A percentile compares a stretch with the other conserved stretches of the same genome.
Evolutionary conservation across 148 eudicot species (phyloP).

Genomic region (Hydrangea macrophylla): DNA sequence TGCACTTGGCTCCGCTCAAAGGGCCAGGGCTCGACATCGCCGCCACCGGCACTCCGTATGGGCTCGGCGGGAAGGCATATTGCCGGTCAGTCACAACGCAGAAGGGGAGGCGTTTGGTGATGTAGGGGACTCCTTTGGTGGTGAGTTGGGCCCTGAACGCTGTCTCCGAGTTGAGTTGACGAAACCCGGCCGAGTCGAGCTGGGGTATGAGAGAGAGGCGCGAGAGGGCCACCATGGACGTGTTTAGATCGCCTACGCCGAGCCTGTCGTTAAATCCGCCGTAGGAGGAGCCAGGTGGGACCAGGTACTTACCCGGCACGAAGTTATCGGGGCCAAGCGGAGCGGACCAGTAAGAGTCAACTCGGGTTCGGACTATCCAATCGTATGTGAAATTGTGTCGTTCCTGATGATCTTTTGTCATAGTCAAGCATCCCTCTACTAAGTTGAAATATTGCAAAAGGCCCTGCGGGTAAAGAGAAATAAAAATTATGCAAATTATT

Average conservation of each 20-base stretch:
- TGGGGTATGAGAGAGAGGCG: conserved; percentile 71
- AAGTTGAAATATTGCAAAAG: conserved; percentile 82
- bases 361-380: conserved; percentile 94
- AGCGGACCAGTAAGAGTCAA: conserved; percentile 81
- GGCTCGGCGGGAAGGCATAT: conserved; percentile 55
- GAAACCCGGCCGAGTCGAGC: conserved; percentile 51
- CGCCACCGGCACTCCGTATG: conserved; percentile 75
- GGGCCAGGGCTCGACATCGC: conserved; percentile 75
- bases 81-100: conserved; percentile 75
- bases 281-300: conserved; percentile 75
- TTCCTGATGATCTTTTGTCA: conserved; percentile 58
- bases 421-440: conserved; percentile 79
- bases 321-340: conserved; percentile 57
- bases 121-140: conserved; percentile 32
- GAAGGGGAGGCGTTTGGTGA: conserved; percentile 47
- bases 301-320: conserved; percentile 55
- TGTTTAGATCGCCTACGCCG: conserved; percentile 71
- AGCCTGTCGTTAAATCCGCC: conserved; percentile 88
- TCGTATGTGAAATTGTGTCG: conserved; percentile 68
- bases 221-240: conserved; percentile 73
- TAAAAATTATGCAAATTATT: background rate
- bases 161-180: conserved; percentile 72
- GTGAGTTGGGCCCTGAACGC: conserved; percentile 78
- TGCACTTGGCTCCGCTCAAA: conserved; percentile 77
- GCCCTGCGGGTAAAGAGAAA: conserved; percentile 41